phyloP scores from a whole-genome alignment of 2,329 filamentous ascomycete species.

The Colletotrichum chrysophilum region DNA sequence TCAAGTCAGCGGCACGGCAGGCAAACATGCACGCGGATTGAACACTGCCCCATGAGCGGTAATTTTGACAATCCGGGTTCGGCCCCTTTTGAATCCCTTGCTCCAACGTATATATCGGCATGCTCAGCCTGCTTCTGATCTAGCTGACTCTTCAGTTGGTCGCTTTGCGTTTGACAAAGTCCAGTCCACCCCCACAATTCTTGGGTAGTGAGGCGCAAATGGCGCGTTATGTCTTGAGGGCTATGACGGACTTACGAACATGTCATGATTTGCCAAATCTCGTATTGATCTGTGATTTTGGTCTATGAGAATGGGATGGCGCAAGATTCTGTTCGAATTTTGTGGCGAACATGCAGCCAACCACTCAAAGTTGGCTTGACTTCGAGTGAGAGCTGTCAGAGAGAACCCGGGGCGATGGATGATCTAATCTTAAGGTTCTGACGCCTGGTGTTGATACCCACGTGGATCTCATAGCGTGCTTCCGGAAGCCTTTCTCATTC shows the following conservation, averaged over 20 bases:
- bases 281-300: rapidly evolving
- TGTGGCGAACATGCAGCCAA: neutral
- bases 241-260: neutral
- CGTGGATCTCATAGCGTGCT: neutral
- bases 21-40: neutral
- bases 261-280: neutral
- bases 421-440: neutral
- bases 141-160: rapidly evolving
- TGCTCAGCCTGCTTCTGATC: neutral
- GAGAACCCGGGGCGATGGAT: neutral
- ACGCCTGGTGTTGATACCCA: neutral
- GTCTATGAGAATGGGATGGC: neutral
- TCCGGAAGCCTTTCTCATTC: neutral
- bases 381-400: neutral
- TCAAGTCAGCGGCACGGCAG: too few relatives aligned
- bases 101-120: neutral
- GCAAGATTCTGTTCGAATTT: neutral
- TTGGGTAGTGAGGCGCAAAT: neutral
- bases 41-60: neutral
- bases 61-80: rapidly evolving
- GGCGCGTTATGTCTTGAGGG: neutral
- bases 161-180: neutral
- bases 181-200: neutral
- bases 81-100: neutral
- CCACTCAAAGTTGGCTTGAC: neutral